These are phyloP conservation scores for Cyclotella choctawhatcheeana DNA, from an alignment of 108 stramenopile genomes.

Conservation along the genomic window DNA sequence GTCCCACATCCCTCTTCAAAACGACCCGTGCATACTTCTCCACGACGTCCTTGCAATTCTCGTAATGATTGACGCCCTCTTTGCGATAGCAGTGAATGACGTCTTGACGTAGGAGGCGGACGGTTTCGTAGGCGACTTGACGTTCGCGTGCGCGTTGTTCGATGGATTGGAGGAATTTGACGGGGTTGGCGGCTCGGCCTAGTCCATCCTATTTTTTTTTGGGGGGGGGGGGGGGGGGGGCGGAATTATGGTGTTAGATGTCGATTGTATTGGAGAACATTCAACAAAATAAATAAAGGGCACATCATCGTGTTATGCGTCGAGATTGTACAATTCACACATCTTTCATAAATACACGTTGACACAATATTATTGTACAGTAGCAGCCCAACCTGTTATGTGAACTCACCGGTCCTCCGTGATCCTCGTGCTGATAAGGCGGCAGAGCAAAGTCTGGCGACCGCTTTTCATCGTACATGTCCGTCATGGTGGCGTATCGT, in stretches of 20 bases:
- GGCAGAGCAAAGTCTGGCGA: constrained; percentile 60
- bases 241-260: too few species aligned
- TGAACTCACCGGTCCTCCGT: constrained; percentile 50
- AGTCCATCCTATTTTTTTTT: constrained; percentile 30
- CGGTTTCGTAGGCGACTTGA: constrained; percentile 88
- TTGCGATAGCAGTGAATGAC: constrained; percentile 87
- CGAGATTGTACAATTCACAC: too few species aligned
- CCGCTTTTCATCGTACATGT: constrained; percentile 64
- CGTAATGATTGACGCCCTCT: constrained; percentile 89
- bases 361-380: too few species aligned
- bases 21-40: constrained; percentile 72
- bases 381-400: background rate
- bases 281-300: constrained; percentile 1
- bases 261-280: background rate
- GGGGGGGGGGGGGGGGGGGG: background rate
- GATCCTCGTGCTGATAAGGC: constrained; percentile 78
- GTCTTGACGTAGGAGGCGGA: constrained; percentile 79
- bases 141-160: constrained; percentile 92
- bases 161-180: constrained; percentile 77
- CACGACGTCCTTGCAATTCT: constrained; percentile 79
- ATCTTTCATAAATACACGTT: too few species aligned
- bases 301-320: too few species aligned
- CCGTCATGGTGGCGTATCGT: constrained; percentile 59
- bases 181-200: constrained; percentile 83
- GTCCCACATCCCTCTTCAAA: constrained; percentile 79